Conservation (phyloP, 2,329 filamentous ascomycete species). For the Aureobasidium uvarum region DNA sequence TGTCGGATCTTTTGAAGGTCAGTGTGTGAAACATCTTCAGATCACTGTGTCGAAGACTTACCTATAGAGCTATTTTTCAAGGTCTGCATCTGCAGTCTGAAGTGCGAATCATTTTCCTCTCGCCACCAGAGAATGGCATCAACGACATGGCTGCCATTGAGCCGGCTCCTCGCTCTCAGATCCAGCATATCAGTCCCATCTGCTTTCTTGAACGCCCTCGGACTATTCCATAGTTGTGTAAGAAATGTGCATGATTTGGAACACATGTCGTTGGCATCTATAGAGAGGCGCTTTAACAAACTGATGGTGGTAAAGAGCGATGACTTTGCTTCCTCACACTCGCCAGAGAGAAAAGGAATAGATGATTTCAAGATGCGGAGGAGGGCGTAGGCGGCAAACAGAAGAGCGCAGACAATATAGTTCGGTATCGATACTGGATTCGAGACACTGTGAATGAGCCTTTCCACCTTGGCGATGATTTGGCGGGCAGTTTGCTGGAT, state of each 20-base stretch:
- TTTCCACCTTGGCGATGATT: neutral
- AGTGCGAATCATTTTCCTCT: conserved; percentile 13
- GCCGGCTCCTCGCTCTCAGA: neutral
- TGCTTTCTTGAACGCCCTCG: conserved; percentile 11
- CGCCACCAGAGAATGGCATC: conserved; percentile 17
- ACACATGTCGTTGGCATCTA: conserved; percentile 11
- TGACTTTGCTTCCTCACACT: neutral
- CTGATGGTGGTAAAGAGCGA: conserved; percentile 4
- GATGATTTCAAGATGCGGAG: conserved; percentile 4
- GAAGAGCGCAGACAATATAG: neutral
- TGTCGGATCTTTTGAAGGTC: neutral
- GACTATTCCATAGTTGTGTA: conserved; percentile 8
- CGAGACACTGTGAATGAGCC: neutral
- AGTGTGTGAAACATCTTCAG: neutral
- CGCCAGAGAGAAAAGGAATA: neutral
- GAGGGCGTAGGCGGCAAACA: conserved; percentile 5
- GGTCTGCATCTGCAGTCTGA: conserved; percentile 8
- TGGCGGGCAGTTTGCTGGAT: neutral
- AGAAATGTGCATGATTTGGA: neutral
- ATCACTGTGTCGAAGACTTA: neutral
- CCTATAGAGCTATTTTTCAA: conserved; percentile 10
- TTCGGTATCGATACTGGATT: neutral
- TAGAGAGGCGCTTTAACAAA: neutral
- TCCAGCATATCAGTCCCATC: neutral
- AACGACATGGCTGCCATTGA: conserved; percentile 4